Base-by-base conservation (phyloP, 495 filamentous ascomycete genomes). In the Bacidia gigantensis region DNA sequence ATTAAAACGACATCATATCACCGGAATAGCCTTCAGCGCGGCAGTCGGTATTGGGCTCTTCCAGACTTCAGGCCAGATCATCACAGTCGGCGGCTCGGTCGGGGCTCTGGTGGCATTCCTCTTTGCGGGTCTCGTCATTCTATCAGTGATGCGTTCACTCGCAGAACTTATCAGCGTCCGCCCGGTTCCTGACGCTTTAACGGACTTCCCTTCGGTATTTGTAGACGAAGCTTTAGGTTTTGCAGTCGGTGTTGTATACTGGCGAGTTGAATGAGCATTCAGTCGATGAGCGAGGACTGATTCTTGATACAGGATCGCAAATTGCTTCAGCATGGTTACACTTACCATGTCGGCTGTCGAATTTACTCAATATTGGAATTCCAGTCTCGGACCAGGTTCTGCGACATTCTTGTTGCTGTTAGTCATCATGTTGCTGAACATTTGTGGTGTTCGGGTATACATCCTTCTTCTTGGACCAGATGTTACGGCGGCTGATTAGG, bases 1-100 rank as follows among this genome's bases (percentile, higher is more conserved):
- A 39, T 26, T 62, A 2, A 50, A 62, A 35, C 43, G 58, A 17
- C 60, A 60, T 43, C 60, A 62, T 21, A 56, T 60, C 18, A 62
- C 60, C n/a, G 58, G 60, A 11, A 72, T 71, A 22, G 62, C 65
- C 0, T 59, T 72, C 44, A 64, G 64, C 29, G 64, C 64, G 3
- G 68, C 63, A 0, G 61, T 72, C 2, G 71, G 71, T 1, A 65
- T 65, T 0, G 71, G 71, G 7, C 58, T 74, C 2, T 67, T 69
- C 50, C 60, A 64, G 54, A 60, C 56, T 41, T 64, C 62, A 22
- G 71, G 69, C 0, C 53, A 68, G 41, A 60, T 69, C 26, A 56
- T 73, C 12, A 57, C 60, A 24, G 26, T 66, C 0, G 59, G 58
- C 12, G 69, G 71, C 1, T 59, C 61, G 11, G 55, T 67, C 1